These are phyloP conservation scores for Monosporascus cannonballus DNA, from an alignment of 2,329 filamentous ascomycete genomes.

Conservation along the genomic window DNA sequence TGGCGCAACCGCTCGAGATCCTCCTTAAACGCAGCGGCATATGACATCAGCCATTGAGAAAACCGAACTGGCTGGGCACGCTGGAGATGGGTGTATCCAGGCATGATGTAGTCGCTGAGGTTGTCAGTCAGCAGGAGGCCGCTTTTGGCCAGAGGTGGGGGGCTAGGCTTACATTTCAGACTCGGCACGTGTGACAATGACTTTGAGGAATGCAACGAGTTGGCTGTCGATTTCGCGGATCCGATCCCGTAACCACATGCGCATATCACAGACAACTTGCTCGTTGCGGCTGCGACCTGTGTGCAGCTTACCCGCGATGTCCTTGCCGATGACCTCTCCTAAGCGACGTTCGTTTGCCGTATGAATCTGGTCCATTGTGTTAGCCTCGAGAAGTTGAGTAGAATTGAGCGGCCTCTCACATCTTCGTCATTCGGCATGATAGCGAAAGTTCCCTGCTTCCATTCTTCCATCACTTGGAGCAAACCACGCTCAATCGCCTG, in stretches of 20 bases:
- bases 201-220: constrained; percentile 63
- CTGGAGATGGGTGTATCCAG: constrained; percentile 83
- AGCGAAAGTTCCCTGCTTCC: constrained; percentile 42
- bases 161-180: constrained; percentile 47
- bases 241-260: constrained; percentile 77
- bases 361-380: constrained; percentile 27
- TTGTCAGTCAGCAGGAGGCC: constrained; percentile 37
- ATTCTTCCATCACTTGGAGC: constrained; percentile 47
- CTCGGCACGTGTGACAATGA: constrained; percentile 59
- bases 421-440: constrained; percentile 50
- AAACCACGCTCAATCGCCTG: constrained; percentile 67
- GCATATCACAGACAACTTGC: constrained; percentile 86
- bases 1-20: constrained; percentile 75
- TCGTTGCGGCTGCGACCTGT: constrained; percentile 85
- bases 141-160: constrained; percentile 4
- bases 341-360: constrained; percentile 42
- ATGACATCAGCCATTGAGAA: constrained; percentile 75
- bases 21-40: constrained; percentile 62
- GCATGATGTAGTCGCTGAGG: constrained; percentile 76
- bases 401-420: constrained; percentile 22
- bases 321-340: constrained; percentile 80
- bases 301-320: constrained; percentile 82
- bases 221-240: constrained; percentile 63
- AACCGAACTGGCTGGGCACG: constrained; percentile 74
- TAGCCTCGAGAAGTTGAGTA: constrained; percentile 10